Evolutionary conservation across 2,329 filamentous ascomycete species (phyloP).

Genomic region (Coniochaeta sp.): DNA sequence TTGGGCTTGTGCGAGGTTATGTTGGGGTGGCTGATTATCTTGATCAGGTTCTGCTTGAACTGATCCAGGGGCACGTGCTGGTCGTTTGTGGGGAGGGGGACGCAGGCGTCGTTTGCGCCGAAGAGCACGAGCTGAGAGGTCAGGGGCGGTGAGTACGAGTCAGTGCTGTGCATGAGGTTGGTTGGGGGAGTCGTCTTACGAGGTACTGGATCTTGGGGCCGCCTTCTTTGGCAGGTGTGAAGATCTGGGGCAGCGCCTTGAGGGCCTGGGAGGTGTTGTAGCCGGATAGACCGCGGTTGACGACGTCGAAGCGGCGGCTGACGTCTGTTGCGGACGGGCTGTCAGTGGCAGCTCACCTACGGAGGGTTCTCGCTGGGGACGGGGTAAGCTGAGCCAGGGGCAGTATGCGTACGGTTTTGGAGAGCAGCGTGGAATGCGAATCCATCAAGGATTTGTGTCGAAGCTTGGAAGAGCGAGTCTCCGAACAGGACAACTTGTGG

Average conservation of each 20-base stretch:
- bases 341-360: constrained; percentile 1
- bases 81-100: constrained; percentile 51
- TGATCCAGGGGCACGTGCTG: constrained; percentile 74
- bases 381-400: not conserved
- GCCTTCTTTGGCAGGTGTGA: constrained; percentile 54
- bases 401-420: constrained; percentile 49
- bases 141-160: constrained; percentile 1
- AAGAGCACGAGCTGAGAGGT: constrained; percentile 62
- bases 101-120: constrained; percentile 82
- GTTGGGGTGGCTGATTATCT: constrained; percentile 64
- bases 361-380: too few species aligned
- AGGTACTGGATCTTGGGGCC: constrained; percentile 59
- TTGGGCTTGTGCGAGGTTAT: constrained; percentile 63
- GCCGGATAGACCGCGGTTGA: constrained; percentile 82
- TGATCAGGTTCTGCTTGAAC: constrained; percentile 65
- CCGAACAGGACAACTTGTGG: constrained; percentile 79
- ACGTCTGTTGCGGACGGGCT: constrained; percentile 46
- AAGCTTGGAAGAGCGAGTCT: constrained; percentile 76
- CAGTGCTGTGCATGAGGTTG: not conserved
- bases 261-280: constrained; percentile 76
- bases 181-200: constrained; percentile 33
- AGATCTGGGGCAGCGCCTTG: constrained; percentile 58
- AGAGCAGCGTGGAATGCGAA: constrained; percentile 70
- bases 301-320: constrained; percentile 69
- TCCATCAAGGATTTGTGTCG: constrained; percentile 52